Evolutionary conservation across 495 filamentous ascomycete species (phyloP), one percentile per base, ranked within the genome.

Genomic region (Staphylotrichum tortipilum): DNA sequence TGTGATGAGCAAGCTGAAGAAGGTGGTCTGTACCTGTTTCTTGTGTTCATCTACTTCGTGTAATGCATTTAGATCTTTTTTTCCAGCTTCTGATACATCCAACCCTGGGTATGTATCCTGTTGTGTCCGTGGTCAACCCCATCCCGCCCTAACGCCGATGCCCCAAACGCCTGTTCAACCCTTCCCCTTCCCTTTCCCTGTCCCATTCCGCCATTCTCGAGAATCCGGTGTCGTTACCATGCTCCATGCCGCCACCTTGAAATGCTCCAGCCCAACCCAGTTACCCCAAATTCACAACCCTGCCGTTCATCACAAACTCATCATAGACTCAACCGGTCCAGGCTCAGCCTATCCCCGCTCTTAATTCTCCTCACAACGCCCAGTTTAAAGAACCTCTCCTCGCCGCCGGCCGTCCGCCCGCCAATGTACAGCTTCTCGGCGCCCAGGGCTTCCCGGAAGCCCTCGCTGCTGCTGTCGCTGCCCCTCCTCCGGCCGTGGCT

Each of bases 401-500:
- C 89, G 4, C 89, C 89, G 1, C 69, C 75, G n/a, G 87, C 83
- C 28, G 87, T 94, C 55, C 84, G 69, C 2, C 89, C 89, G 3
- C 89, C 89, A 44, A 95, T 87, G 65, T 91, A 95, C 83, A 88
- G 88, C 54, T 75, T 75, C 69, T 94, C 89, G 0, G 78, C 76
- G 0, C 85, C 85, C 2, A 83, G 56, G 5, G 81, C 81, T 56
- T 94, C 89, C 15, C 85, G 70, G 56, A 94, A 94, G 7, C 81
- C 81, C 42, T 88, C 86, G 33, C 79, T 85, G 40, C 81, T 84
- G 60, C 79, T 88, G 54, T 89, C 86, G 48, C 84, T 88, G 30
- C 88, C 88, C 41, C 89, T 76, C 47, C 89, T 74, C 31, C 80
- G 72, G 3, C 68, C 64, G 31, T 47, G 49, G 28, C 23, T 41